Base-by-base conservation (phyloP, 192 early-diverging fungal species). In the Entophlyctis luteolus region DNA sequence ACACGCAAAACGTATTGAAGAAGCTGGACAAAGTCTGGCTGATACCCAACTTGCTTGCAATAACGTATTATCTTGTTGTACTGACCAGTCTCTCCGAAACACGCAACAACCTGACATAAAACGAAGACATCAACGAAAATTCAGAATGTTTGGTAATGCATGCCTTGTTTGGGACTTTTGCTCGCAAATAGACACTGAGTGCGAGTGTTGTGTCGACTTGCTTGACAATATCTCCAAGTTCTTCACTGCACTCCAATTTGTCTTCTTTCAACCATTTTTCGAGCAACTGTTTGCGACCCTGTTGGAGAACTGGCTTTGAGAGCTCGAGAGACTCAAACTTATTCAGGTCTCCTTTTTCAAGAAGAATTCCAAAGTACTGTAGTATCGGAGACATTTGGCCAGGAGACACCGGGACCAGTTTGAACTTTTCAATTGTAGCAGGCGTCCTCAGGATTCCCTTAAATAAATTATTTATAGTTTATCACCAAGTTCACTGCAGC, bases 211-310 rank as follows among this genome's bases (percentile, higher is more conserved):
- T 72, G 68, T 99, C 96, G 57, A 91, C 85, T 55, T 87, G 92
- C 75, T 92, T 94, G 45, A 98, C 93, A 73, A 95, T 88, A 71
- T 99, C 96, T 63, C 96, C 96, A 29, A 99, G 82, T 71, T 99
- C 96, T 74, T 99, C 96, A 75, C 91, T 95, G 81, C 95, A 96
- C 62, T 95, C 90, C 8, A 99, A 82, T 73, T 99, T 99, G 77
- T 99, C 96, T 74, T 98, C 95, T 77, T 96, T 96, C 59, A 99
- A 81, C 95, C 95, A 99, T 74, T 95, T 98, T 68, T 99, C 95
- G 23, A 99, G 77, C 60, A 99, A 68, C 54, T 94, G 86, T 73
- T 96, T 99, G 56, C 92, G 86, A 49, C 87, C 89, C 71, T 95
- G 94, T 20, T 84, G 81, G 31, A 98, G 78, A 36, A 98, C 94